Percentiles rank a stretch among this genome's conserved stretches.
These are phyloP conservation scores for Taphrina communis DNA, from an alignment of 1,139 yeast species.

Conservation along the genomic window DNA sequence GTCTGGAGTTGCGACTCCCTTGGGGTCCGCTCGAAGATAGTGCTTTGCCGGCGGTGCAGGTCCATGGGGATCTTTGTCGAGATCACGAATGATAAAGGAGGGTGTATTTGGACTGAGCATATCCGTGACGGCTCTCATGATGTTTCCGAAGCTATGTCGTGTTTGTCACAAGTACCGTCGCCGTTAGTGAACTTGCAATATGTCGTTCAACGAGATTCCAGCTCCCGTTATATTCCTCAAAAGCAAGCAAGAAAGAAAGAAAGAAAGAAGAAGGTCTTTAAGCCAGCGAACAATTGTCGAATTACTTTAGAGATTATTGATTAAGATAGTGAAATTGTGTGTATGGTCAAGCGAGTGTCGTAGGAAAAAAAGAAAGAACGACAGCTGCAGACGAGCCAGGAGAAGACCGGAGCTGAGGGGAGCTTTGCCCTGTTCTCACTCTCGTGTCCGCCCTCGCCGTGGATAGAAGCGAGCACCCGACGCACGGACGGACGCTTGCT, in stretches of 20 bases:
- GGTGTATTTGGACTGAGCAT: slow-evolving; percentile 19
- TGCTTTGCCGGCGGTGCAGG: slow-evolving; percentile 17
- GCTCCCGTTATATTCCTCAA: not conserved
- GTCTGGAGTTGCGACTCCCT: slow-evolving; percentile 12
- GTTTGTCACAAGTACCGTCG: not conserved
- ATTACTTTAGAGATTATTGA: too few species aligned
- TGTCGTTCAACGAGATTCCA: not conserved
- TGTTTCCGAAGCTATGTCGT: not conserved
- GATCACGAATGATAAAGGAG: slow-evolving; percentile 35
- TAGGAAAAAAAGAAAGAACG: not conserved
- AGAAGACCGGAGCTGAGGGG: not conserved
- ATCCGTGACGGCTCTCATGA: not conserved
- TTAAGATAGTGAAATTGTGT: too few species aligned
- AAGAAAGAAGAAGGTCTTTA: not conserved
- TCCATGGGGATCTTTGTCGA: slow-evolving; percentile 37
- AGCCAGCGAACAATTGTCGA: too few species aligned
- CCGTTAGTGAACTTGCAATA: not conserved
- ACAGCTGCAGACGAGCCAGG: not conserved
- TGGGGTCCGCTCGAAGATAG: not conserved
- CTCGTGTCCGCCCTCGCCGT: slow-evolving; percentile 7
- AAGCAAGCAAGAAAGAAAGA: not conserved
- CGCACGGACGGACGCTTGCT: not conserved
- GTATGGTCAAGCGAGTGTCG: too few species aligned
- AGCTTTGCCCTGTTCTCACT: not conserved
- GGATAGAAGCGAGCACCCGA: not conserved